Evolutionary conservation across 805 yeast genomes (phyloP), one percentile per base, ranked within the genome.

Genomic region (Starmerella bacillaris): DNA sequence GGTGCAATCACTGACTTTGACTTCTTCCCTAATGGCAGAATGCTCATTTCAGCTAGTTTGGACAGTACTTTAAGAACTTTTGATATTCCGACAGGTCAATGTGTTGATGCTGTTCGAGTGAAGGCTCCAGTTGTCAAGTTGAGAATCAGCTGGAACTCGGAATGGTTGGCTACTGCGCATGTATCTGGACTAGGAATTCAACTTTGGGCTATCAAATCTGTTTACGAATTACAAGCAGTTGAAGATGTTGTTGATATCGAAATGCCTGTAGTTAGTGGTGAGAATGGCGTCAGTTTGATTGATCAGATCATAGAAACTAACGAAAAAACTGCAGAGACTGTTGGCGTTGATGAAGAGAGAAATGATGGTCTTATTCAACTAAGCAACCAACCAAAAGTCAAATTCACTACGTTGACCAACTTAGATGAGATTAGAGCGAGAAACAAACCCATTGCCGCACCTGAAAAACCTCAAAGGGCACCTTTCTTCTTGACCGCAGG

Each of bases 1-100:
- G 83, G 84, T 55, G 67, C 94, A 49, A 73, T 89, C 44, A 83
- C 95, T 0, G 67, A 79, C 1, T 56, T 86, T 53, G 95, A 80
- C 53, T 86, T 89, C 51, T 74, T 92, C 3, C 92, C 94, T 4
- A 86, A 84, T 54, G 96, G 95, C 24, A 72, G 95, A 54, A 89
- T 96, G 95, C 60, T 89, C 24, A 73, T 89, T 6, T 72, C 89
- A 18, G 73, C 79, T 1, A 67, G 83, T 1, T 61, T 83, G 40
- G 99, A 89, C 53, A 66, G 79, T 2, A 83, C 96, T 0, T 63
- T 89, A 33, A 70, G 98, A 50, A 82, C 94, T 1, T 89, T 96
- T 96, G 96, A 89, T 55, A 67, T 89, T 40, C 96, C 96, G 28
- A 78, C 94, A 1, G 96, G 98, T 33, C 80, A 84, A 1, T 86